Evolutionary conservation across 331 rosid species (phyloP).

Genomic region (Cucumis variabilis): DNA sequence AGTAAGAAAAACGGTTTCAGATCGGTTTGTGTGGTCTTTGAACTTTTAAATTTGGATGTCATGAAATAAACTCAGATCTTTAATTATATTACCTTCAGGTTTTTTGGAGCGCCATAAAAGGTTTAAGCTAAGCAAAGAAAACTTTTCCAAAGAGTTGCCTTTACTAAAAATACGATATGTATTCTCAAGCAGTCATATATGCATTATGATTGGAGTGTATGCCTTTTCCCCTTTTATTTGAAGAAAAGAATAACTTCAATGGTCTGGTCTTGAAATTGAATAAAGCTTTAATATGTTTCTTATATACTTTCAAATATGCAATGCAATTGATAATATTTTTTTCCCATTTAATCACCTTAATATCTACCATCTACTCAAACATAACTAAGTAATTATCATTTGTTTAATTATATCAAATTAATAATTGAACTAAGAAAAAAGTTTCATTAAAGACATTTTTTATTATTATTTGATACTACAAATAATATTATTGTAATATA

Average conservation of each 20-base stretch:
- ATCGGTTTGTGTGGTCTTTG: not conserved
- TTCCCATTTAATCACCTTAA: too few species aligned
- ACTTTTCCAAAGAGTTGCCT: not conserved
- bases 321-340: not conserved
- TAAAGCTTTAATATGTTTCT: conserved; percentile 12
- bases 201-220: not conserved
- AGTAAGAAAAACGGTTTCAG: conserved; percentile 43
- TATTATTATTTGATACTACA: not conserved
- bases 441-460: too few species aligned
- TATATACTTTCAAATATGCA: not conserved
- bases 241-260: conserved; percentile 12
- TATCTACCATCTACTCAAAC: too few species aligned
- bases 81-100: conserved; percentile 49
- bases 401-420: too few species aligned
- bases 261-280: not conserved
- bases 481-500: too few species aligned
- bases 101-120: conserved; percentile 56
- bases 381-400: too few species aligned
- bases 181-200: not conserved
- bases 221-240: not conserved
- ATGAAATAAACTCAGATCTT: conserved; percentile 13
- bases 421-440: too few species aligned
- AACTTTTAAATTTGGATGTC: conserved; percentile 24
- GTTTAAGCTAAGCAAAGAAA: not conserved
- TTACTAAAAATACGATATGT: not conserved